Conservation (phyloP, 2,329 filamentous ascomycete genomes). For the Beauveria sp. region DNA sequence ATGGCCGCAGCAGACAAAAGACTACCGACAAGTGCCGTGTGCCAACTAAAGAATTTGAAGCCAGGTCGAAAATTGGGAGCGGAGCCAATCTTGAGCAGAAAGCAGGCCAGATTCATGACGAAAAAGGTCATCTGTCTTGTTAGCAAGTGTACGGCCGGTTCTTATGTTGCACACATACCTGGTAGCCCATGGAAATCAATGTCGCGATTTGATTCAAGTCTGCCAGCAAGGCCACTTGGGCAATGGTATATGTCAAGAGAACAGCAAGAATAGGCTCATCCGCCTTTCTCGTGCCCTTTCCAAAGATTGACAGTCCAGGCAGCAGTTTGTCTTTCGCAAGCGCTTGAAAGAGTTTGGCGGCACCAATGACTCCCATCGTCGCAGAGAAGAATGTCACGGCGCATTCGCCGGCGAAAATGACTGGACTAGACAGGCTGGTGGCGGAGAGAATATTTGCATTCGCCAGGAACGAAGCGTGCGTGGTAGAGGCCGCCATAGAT, state of each 20-base stretch:
- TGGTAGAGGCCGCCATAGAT: slow-evolving; percentile 69
- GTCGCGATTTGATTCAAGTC: slow-evolving; percentile 85
- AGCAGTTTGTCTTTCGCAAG: slow-evolving; percentile 72
- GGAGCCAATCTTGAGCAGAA: slow-evolving; percentile 77
- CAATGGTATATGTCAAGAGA: slow-evolving; percentile 64
- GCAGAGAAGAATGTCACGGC: slow-evolving; percentile 79
- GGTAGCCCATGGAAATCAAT: slow-evolving; percentile 83
- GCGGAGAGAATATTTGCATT: slow-evolving; percentile 76
- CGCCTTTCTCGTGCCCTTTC: slow-evolving; percentile 60
- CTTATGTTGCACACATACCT: slow-evolving; percentile 35
- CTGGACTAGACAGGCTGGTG: slow-evolving; percentile 64
- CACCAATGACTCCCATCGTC: slow-evolving; percentile 79
- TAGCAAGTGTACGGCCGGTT: slow-evolving; percentile 4
- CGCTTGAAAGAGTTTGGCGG: slow-evolving; percentile 77
- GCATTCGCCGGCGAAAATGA: slow-evolving; percentile 76
- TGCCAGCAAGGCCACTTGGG: slow-evolving; percentile 73
- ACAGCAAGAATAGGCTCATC: slow-evolving; percentile 76
- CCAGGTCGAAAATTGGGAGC: slow-evolving; percentile 84
- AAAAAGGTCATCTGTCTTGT: slow-evolving; percentile 69
- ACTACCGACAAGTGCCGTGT: slow-evolving; percentile 68
- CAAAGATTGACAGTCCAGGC: slow-evolving; percentile 67
- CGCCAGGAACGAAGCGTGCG: slow-evolving; percentile 62
- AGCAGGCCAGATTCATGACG: slow-evolving; percentile 81
- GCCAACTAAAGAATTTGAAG: slow-evolving; percentile 84
- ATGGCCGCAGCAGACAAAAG: slow-evolving; percentile 72